phyloP scores from a whole-genome alignment of 768 basidiomycete genomes.

The Glaciozyma martinii region DNA sequence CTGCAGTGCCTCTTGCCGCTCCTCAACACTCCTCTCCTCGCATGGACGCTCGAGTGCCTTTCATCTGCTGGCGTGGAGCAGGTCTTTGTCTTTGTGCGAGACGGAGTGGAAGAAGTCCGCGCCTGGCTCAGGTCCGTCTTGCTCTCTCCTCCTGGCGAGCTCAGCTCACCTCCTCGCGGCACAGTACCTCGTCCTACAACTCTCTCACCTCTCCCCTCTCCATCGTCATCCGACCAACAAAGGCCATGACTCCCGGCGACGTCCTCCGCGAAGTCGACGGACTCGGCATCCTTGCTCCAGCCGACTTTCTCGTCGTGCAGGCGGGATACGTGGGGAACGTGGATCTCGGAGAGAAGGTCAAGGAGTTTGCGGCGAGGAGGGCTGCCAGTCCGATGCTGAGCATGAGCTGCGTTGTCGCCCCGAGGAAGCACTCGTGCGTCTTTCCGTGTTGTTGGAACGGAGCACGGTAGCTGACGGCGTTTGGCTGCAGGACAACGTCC shows the following conservation, averaged over 20 bases:
- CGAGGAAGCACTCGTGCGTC: slow-evolving; percentile 18
- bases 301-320: slow-evolving; percentile 82
- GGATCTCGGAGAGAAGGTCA: slow-evolving; percentile 51
- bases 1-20: slow-evolving; percentile 78
- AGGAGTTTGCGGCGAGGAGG: slow-evolving; percentile 50
- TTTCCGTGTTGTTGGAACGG: background rate
- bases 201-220: slow-evolving; percentile 51
- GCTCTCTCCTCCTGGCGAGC: background rate
- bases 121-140: slow-evolving; percentile 66
- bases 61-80: slow-evolving; percentile 92
- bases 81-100: slow-evolving; percentile 88
- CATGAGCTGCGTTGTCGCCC: slow-evolving; percentile 47
- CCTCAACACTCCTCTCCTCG: slow-evolving; percentile 83
- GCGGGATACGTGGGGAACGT: slow-evolving; percentile 91
- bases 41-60: slow-evolving; percentile 94
- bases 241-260: slow-evolving; percentile 80
- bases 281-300: slow-evolving; percentile 69
- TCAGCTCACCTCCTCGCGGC: background rate
- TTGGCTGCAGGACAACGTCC: slow-evolving; percentile 45
- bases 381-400: slow-evolving; percentile 94
- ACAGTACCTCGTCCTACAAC: slow-evolving; percentile 7
- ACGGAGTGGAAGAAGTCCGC: slow-evolving; percentile 78
- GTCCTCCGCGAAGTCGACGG: slow-evolving; percentile 91
- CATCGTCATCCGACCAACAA: slow-evolving; percentile 77
- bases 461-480: background rate